A percentile compares a stretch with the other conserved stretches of the same genome.
Conservation (phyloP, 2,329 filamentous ascomycete genomes). For the Colletotrichum horii region DNA sequence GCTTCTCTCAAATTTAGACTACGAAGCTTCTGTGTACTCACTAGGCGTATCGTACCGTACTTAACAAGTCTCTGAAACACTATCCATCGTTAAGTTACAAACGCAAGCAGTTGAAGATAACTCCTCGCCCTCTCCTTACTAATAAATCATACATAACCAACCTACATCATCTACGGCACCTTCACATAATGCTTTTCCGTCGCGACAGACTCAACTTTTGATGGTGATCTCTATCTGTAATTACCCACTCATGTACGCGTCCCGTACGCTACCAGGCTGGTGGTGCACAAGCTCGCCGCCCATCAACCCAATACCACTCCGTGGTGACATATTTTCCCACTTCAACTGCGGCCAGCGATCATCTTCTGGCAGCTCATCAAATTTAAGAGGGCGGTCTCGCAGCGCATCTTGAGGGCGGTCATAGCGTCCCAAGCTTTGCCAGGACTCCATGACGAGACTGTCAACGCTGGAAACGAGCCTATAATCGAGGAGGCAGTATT, state of each 20-base stretch:
- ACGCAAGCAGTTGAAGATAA: neutral
- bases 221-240: neutral
- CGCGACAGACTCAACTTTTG: neutral
- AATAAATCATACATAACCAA: accelerated
- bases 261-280: neutral
- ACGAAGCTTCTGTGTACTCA: accelerated
- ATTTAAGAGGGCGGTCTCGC: neutral
- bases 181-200: accelerated
- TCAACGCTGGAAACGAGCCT: neutral
- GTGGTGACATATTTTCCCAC: neutral
- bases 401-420: neutral
- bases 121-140: neutral
- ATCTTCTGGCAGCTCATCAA: neutral
- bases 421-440: neutral
- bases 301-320: neutral
- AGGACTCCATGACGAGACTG: neutral
- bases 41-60: accelerated
- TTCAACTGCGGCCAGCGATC: accelerated
- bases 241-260: neutral
- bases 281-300: neutral
- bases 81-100: accelerated
- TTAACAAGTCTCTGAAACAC: accelerated
- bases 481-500: neutral
- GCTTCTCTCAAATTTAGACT: neutral
- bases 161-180: accelerated